Conservation (phyloP, 2,329 filamentous ascomycete species). For the Trichophyton mentagrophytes region DNA sequence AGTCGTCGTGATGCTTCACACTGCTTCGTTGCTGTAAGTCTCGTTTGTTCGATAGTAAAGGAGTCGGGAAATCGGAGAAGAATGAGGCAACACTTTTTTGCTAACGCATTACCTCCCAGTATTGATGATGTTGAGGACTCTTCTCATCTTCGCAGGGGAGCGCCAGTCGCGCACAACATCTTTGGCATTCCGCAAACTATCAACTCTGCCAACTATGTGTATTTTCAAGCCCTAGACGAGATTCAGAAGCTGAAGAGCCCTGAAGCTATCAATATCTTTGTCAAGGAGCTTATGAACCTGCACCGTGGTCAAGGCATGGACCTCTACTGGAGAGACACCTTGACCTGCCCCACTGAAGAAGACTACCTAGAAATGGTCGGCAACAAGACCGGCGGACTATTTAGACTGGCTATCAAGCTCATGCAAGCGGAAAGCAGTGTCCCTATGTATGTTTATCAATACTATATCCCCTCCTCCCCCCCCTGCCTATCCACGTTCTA, state of each 20-base stretch:
- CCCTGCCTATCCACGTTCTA: constrained; percentile 3
- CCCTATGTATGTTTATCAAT: constrained; percentile 3
- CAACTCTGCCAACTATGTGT: constrained; percentile 33
- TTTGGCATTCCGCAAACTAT: constrained; percentile 33
- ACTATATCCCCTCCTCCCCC: not conserved
- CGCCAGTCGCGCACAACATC: constrained; percentile 30
- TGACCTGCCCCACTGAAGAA: constrained; percentile 24
- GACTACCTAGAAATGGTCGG: constrained; percentile 31
- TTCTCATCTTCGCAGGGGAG: constrained; percentile 29
- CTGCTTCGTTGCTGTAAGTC: constrained; percentile 24
- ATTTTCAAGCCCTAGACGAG: constrained; percentile 26
- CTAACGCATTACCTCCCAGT: constrained; percentile 7
- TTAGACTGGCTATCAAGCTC: constrained; percentile 25
- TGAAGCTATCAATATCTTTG: constrained; percentile 23
- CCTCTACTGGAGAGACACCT: constrained; percentile 27
- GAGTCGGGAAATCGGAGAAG: not conserved
- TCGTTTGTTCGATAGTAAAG: not conserved
- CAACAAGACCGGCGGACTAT: constrained; percentile 30
- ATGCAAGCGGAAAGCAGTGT: constrained; percentile 21
- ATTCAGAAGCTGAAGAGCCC: constrained; percentile 20
- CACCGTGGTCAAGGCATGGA: constrained; percentile 31
- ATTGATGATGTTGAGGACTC: constrained; percentile 36
- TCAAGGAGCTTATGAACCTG: constrained; percentile 26
- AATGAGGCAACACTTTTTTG: not conserved
- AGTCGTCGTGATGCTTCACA: constrained; percentile 27